These are phyloP conservation scores for Trametes sanguinea DNA, from an alignment of 768 basidiomycete genomes.

Conservation along the genomic window DNA sequence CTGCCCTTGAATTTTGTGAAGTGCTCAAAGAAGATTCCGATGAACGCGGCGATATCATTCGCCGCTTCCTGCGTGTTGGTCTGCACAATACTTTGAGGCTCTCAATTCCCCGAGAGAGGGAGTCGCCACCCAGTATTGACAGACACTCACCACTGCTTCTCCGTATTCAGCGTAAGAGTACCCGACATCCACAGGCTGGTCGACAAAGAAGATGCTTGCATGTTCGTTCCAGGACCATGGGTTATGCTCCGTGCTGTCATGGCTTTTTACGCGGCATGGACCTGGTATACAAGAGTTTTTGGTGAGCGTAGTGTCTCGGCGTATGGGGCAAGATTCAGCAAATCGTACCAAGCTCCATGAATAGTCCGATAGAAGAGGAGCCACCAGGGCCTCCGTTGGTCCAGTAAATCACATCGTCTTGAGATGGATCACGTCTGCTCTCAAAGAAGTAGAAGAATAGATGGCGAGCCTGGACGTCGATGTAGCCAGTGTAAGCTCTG, in stretches of 20 bases:
- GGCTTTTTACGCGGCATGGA: constrained; percentile 63
- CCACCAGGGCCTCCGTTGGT: constrained; percentile 38
- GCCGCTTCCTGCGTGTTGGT: constrained; percentile 68
- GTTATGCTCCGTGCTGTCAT: constrained; percentile 53
- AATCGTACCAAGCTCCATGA: constrained; percentile 48
- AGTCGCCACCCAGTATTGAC: no score
- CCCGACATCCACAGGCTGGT: constrained; percentile 41
- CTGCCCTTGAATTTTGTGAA: constrained; percentile 72
- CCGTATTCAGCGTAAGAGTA: constrained; percentile 56
- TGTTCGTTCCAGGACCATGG: constrained; percentile 69
- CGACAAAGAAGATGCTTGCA: constrained; percentile 56
- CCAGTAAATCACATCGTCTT: constrained; percentile 37
- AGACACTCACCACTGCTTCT: constrained; percentile 50
- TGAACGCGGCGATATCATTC: constrained; percentile 68
- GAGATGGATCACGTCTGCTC: constrained; percentile 38
- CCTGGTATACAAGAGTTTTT: constrained; percentile 60
- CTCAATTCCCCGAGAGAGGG: no score
- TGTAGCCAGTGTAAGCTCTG: constrained; percentile 71
- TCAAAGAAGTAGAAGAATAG: constrained; percentile 52
- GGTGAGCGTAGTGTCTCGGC: no score
- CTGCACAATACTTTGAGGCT: constrained; percentile 33
- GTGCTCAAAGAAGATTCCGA: constrained; percentile 73
- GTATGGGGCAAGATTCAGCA: no score
- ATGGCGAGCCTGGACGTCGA: constrained; percentile 62
- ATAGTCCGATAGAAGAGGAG: constrained; percentile 35